Base-by-base conservation (phyloP, 2,329 filamentous ascomycete species). In the Tolypocladium endophyticum region DNA sequence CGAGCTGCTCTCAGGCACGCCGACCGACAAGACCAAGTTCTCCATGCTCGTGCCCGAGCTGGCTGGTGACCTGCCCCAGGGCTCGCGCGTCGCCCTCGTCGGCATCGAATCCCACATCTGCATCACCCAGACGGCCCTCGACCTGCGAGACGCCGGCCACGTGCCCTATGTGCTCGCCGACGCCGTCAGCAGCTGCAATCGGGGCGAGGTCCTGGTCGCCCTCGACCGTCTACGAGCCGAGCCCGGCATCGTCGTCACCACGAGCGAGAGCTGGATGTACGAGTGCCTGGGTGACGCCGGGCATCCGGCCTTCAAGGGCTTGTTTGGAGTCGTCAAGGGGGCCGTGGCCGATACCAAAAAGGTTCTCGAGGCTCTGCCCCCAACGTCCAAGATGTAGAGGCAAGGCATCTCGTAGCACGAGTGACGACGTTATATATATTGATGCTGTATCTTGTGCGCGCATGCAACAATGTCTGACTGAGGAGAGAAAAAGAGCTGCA, bases 41-140 rank as follows among this genome's bases (percentile, higher is more conserved):
- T 90, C 86, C 70, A 97, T 97, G 92, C 81, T 85, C 71, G 85
- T 88, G 2, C 88, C 90, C 0, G 79, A 87, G 45, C 77, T 96
- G 52, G 76, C 79, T 33, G 63, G 66, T 63, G 39, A 67, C 54
- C 66, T 74, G 25, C 62, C 69, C 1, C 67, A 73, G 0, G 70
- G 70, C 0, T 76, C 83, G 28, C 82, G 87, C 67, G 82, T 91
- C 58, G 87, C 90, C 59, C 85, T 97, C 63, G 87, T 96, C 20
- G 93, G 93, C 43, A 96, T 97, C 70, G 93, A 97, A 76, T 84
- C 85, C 47, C 93, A 97, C 75, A 94, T 97, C 71, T 97, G 93
- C 78, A 86, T 97, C 36, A 92, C 90, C 62, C 93, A 97, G 80
- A 97, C 93, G 50, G 85, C 90, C 20, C 80, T 97, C 50, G 93